phyloP scores from a whole-genome alignment of 768 basidiomycete species.

The Auricularia sp. region DNA sequence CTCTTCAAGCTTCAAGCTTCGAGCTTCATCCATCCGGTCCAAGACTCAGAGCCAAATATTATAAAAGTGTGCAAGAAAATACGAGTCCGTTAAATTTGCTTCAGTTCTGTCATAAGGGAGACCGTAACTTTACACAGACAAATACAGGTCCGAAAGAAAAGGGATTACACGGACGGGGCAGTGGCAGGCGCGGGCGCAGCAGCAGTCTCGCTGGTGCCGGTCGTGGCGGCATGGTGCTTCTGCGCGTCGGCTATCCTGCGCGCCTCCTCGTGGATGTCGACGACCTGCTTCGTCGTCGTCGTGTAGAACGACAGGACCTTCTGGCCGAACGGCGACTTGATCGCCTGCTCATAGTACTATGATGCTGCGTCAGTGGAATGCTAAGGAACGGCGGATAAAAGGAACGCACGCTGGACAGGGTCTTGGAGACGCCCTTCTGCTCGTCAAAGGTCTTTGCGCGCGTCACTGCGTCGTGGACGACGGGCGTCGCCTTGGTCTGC shows the following conservation, averaged over 20 bases:
- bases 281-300: slow-evolving; percentile 72
- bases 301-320: slow-evolving; percentile 79
- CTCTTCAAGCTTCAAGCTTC: no score
- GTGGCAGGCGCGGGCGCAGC: neutral
- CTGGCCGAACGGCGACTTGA: slow-evolving; percentile 68
- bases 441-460: slow-evolving; percentile 73
- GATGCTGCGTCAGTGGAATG: neutral
- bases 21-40: no score
- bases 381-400: neutral
- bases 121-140: no score
- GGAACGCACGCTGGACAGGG: slow-evolving; percentile 50
- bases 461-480: slow-evolving; percentile 50
- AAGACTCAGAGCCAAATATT: no score
- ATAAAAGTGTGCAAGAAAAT: no score
- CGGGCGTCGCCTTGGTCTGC: slow-evolving; percentile 46
- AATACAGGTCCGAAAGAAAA: neutral
- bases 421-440: slow-evolving; percentile 65
- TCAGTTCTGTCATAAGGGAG: no score
- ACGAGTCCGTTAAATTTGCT: no score
- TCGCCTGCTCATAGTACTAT: slow-evolving; percentile 70
- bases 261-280: slow-evolving; percentile 92
- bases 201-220: neutral
- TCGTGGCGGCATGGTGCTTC: slow-evolving; percentile 24
- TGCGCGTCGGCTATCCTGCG: slow-evolving; percentile 61
- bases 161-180: neutral